Base-by-base conservation (phyloP, 2,329 filamentous ascomycete genomes). In the Colletotrichum gloeosporioides region DNA sequence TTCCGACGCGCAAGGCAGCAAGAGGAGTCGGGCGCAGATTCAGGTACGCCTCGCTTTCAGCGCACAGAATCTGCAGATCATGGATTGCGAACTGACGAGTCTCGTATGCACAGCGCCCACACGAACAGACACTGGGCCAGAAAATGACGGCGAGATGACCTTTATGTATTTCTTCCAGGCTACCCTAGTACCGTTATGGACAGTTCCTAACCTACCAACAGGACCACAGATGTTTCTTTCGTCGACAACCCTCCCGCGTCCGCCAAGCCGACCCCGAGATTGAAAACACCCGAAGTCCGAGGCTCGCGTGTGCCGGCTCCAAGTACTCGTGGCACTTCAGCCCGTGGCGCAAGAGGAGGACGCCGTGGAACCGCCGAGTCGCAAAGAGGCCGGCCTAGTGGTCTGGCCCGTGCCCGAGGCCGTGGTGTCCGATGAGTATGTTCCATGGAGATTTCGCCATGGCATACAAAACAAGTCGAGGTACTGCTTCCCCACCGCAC, bases 211-310 rank as follows among this genome's bases (percentile, higher is more conserved):
- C 81, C 77, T 71, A 77, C 78, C 55, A 59, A 6, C 79, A 96
- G 95, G 90, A 98, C 96, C 29, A 98, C 95, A 13, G 96, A 98
- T 82, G 98, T 94, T 8, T 95, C 95, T 2, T 98, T 98, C 82
- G 92, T 98, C 72, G 95, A 98, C 39, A 95, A 98, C 80, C 96
- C 96, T 9, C 85, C 90, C 3, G 86, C 87, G n/a, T 86, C 90
- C 16, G 88, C 88, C 29, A 92, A 88, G 79, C 83, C 89, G 31
- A 86, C 86, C 7, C 83, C 86, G 9, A 90, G 87, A 77, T 88
- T 87, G 78, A 82, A 85, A 32, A 87, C 85, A 8, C 83, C 89
- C 8, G 86, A 82, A 64, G 68, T 82, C 10, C 74, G 82, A 71
- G 62, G 80, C 75, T 90, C 90, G 10, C 88, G 88, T 57, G 82